Percentiles rank a stretch among this genome's conserved stretches.
Evolutionary conservation across 169 alveolate genomes (phyloP).

Genomic region (Cryptosporidium meleagridis): DNA sequence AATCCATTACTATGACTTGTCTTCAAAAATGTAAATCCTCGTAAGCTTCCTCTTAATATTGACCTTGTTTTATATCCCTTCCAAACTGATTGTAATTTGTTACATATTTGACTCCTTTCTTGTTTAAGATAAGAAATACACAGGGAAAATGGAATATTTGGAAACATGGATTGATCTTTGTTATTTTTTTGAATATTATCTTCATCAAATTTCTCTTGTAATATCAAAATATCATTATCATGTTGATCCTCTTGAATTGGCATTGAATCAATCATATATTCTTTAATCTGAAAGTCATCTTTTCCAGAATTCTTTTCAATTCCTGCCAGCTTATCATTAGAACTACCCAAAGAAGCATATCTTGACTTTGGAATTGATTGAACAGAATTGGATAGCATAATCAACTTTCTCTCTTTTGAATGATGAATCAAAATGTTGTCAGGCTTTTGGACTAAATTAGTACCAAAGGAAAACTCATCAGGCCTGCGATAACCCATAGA

Average conservation of each 20-base stretch:
- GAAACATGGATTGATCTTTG: not conserved
- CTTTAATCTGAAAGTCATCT: not conserved
- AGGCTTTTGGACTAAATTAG: not conserved
- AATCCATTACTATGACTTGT: not conserved
- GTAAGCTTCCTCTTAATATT: conserved; percentile 26
- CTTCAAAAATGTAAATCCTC: not conserved
- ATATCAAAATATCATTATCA: too few relatives aligned
- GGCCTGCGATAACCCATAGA: not conserved
- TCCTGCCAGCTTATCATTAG: not conserved
- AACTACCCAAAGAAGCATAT: not conserved
- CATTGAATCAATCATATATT: not conserved
- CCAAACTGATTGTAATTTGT: conserved; percentile 50
- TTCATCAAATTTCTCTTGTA: not conserved
- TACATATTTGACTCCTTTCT: conserved; percentile 3
- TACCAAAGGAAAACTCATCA: not conserved
- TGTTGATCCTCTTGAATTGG: not conserved
- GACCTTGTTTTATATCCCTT: conserved; percentile 63
- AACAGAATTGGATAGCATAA: conserved; percentile 7
- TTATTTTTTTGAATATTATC: not conserved
- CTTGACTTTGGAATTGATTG: conserved; percentile 7
- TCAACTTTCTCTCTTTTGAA: conserved; percentile 4
- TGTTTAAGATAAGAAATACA: conserved; percentile 30
- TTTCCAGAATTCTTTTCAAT: not conserved
- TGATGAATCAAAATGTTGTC: not conserved
- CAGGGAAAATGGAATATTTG: conserved; percentile 33